Conservation (phyloP, 805 yeast genomes). For the Metschnikowia rubicola region DNA sequence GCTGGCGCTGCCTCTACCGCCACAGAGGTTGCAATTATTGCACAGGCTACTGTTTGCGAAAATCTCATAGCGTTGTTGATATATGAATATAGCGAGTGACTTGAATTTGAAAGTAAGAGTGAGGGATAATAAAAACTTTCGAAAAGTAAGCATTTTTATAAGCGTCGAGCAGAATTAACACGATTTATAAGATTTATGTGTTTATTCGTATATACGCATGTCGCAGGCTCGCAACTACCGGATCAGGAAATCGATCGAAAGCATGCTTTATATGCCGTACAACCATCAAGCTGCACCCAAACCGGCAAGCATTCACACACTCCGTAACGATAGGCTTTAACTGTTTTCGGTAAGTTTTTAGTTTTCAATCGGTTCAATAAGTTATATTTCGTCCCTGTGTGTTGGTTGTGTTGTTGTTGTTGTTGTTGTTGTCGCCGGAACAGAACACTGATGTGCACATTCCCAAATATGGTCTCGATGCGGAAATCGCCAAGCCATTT, state of each 20-base stretch:
- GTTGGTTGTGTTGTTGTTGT: too few species aligned
- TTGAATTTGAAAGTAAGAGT: neutral
- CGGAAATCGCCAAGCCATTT: too few species aligned
- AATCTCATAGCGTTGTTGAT: constrained; percentile 25
- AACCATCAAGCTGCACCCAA: neutral
- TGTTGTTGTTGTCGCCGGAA: too few species aligned
- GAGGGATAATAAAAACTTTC: neutral
- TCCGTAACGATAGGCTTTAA: neutral
- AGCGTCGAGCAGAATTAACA: too few species aligned
- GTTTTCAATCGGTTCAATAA: too few species aligned
- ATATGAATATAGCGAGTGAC: constrained; percentile 4
- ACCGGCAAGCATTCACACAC: neutral
- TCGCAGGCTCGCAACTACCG: neutral
- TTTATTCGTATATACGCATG: too few species aligned
- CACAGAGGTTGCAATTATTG: constrained; percentile 25
- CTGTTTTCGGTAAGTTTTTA: too few species aligned
- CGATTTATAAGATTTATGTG: too few species aligned
- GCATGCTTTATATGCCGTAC: neutral
- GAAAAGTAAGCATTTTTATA: neutral
- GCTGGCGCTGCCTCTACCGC: constrained; percentile 36
- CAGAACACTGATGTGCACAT: too few species aligned
- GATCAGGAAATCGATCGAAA: neutral
- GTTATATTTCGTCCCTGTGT: too few species aligned
- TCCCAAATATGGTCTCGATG: too few species aligned
- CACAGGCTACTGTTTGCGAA: constrained; percentile 28